These are phyloP conservation scores for Phanerochaete sordida DNA, from an alignment of 768 basidiomycete species.

Conservation along the genomic window DNA sequence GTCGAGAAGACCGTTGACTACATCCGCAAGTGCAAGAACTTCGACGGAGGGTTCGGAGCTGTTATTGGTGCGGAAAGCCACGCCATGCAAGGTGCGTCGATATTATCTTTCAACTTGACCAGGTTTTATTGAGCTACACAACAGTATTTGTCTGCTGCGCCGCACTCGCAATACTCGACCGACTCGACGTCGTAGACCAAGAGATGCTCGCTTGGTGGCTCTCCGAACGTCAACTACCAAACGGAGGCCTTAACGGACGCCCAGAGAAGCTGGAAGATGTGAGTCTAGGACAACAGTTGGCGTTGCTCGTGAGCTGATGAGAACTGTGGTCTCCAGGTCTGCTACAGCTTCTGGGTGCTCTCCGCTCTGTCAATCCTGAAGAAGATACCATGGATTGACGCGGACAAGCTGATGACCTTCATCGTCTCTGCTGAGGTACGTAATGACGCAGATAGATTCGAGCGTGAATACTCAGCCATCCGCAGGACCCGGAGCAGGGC, in stretches of 20 bases:
- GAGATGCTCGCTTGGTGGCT: constrained; percentile 93
- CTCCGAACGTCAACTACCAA: constrained; percentile 87
- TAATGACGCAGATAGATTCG: background rate
- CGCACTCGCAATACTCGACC: constrained; percentile 82
- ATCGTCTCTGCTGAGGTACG: constrained; percentile 85
- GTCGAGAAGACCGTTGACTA: constrained; percentile 65
- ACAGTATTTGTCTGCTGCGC: constrained; percentile 89
- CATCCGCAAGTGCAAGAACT: constrained; percentile 79
- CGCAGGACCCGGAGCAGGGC: constrained; percentile 83
- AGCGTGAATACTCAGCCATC: constrained; percentile 1
- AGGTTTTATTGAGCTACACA: background rate
- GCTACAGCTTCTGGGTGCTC: constrained; percentile 97
- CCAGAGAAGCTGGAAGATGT: constrained; percentile 98
- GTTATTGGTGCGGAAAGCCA: constrained; percentile 88
- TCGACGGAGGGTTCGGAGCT: constrained; percentile 93
- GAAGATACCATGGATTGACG: constrained; percentile 85
- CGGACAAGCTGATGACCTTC: constrained; percentile 70
- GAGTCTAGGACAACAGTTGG: too few relatives aligned
- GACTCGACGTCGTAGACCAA: constrained; percentile 73
- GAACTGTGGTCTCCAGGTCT: constrained; percentile 60
- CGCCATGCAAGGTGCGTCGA: constrained; percentile 81
- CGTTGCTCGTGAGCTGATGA: background rate
- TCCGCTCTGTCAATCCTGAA: constrained; percentile 83
- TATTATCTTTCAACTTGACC: background rate
- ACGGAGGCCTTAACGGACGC: constrained; percentile 93